phyloP scores from a whole-genome alignment of 148 eudicot genomes.

The Rhododendron mucronatum region DNA sequence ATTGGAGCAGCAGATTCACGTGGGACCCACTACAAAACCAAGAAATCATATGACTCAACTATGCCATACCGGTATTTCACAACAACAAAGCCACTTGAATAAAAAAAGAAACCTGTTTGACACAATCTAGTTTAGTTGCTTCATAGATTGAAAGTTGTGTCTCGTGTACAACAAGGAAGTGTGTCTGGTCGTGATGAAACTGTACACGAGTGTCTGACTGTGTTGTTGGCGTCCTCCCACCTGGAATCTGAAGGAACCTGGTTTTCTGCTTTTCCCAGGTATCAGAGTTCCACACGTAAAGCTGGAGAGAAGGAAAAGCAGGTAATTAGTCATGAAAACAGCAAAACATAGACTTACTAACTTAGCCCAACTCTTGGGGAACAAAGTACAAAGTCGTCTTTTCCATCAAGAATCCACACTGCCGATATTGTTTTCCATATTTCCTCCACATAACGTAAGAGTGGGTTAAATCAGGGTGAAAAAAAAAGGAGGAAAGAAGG shows the following conservation, averaged over 20 bases:
- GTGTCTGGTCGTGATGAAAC: slow-evolving; percentile 80
- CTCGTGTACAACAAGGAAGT: slow-evolving; percentile 87
- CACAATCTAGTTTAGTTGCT: slow-evolving; percentile 67
- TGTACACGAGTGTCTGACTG: slow-evolving; percentile 82
- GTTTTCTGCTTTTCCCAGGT: slow-evolving; percentile 77
- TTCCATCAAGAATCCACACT: not conserved
- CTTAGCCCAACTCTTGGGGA: not conserved
- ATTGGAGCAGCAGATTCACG: slow-evolving; percentile 72
- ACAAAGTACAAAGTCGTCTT: not conserved
- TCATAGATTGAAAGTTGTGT: slow-evolving; percentile 88
- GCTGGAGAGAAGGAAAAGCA: slow-evolving; percentile 29
- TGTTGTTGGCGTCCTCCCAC: slow-evolving; percentile 56
- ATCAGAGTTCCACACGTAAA: slow-evolving; percentile 79
- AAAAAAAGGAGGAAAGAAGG: not conserved
- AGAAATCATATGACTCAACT: slow-evolving; percentile 14
- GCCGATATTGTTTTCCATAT: not conserved
- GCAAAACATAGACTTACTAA: not conserved
- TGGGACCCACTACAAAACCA: slow-evolving; percentile 61
- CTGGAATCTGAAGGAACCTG: slow-evolving; percentile 60
- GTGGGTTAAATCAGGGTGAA: too few species aligned
- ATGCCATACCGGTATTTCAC: not conserved
- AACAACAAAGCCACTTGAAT: not conserved
- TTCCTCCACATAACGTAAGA: not conserved
- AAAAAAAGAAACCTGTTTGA: slow-evolving; percentile 53
- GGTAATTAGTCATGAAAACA: not conserved